A percentile compares a stretch with the other conserved stretches of the same genome.
Conservation (phyloP, 2,329 filamentous ascomycete genomes). For the Plenodomus tracheiphilus region DNA sequence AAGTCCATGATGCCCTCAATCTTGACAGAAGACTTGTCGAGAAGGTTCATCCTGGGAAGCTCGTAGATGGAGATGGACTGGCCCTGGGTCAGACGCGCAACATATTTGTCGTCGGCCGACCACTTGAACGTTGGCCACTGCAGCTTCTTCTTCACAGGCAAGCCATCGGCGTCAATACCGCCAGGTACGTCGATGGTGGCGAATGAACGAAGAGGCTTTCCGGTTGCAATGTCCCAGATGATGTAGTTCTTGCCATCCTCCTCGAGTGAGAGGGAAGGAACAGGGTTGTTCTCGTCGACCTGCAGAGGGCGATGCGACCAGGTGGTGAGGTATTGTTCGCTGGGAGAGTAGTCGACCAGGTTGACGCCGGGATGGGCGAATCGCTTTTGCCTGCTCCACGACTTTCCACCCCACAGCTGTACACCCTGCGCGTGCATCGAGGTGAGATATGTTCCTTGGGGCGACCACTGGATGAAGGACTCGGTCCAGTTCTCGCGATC, state of each 20-base stretch:
- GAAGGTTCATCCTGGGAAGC: constrained; percentile 81
- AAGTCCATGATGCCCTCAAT: constrained; percentile 97
- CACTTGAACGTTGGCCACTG: constrained; percentile 99
- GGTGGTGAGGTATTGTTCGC: constrained; percentile 90
- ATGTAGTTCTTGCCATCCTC: constrained; percentile 99
- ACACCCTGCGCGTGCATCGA: constrained; percentile 96
- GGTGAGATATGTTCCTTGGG: constrained; percentile 88
- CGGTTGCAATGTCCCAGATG: constrained; percentile 94
- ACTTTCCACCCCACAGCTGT: constrained; percentile 90
- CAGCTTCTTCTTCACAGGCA: constrained; percentile 82
- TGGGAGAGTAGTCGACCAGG: constrained; percentile 91
- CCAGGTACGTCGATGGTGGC: constrained; percentile 81
- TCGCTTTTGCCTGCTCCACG: constrained; percentile 87
- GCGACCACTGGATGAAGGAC: constrained; percentile 97
- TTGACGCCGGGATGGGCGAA: constrained; percentile 96
- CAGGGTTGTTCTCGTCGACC: constrained; percentile 84
- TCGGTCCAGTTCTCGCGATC: constrained; percentile 97
- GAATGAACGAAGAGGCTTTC: constrained; percentile 89
- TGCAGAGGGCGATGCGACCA: constrained; percentile 95
- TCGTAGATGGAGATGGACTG: constrained; percentile 92
- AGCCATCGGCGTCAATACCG: constrained; percentile 63
- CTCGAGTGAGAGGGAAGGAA: constrained; percentile 73
- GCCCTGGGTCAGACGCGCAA: constrained; percentile 85
- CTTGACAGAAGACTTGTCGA: constrained; percentile 92
- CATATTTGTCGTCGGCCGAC: constrained; percentile 96